Percentiles rank a stretch among this genome's conserved stretches.
Evolutionary conservation across 2,329 filamentous ascomycete genomes (phyloP).

Genomic region (Paradendryphiella salina): DNA sequence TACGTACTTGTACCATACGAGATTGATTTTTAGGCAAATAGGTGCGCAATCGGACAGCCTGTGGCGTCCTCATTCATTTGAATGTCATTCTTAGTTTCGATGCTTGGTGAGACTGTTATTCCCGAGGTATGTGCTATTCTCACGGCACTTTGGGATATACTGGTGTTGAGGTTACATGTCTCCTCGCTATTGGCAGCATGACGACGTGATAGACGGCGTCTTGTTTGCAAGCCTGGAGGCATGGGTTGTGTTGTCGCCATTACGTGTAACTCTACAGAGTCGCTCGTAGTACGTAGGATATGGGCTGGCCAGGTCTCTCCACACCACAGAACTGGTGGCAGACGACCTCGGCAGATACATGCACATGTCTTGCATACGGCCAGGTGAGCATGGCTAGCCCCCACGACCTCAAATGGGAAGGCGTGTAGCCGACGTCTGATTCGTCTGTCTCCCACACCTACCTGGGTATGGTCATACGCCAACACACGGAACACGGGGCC

Average conservation of each 20-base stretch:
- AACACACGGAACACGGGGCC: conserved; percentile 28
- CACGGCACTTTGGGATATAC: neutral
- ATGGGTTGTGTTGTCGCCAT: neutral
- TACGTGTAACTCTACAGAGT: neutral
- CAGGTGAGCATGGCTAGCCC: conserved; percentile 32
- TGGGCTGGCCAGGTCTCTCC: conserved; percentile 9
- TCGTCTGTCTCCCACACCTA: conserved; percentile 28
- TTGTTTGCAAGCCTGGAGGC: conserved; percentile 2
- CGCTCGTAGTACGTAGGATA: neutral
- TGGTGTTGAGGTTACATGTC: conserved; percentile 1
- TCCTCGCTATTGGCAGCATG: neutral
- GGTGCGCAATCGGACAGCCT: neutral
- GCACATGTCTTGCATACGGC: conserved; percentile 22
- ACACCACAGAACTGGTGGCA: conserved; percentile 5
- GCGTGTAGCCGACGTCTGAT: conserved; percentile 31
- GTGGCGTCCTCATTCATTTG: conserved; percentile 2
- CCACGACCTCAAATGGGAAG: conserved; percentile 30
- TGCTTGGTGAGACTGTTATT: neutral
- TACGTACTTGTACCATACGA: conserved; percentile 8
- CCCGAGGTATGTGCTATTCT: neutral
- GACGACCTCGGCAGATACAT: conserved; percentile 14
- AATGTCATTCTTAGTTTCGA: neutral
- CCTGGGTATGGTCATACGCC: conserved; percentile 33
- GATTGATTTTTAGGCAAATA: conserved; percentile 2
- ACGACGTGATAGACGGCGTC: conserved; percentile 21